Base-by-base conservation (phyloP, 2,329 filamentous ascomycete genomes). In the Blastomyces emzantsi region DNA sequence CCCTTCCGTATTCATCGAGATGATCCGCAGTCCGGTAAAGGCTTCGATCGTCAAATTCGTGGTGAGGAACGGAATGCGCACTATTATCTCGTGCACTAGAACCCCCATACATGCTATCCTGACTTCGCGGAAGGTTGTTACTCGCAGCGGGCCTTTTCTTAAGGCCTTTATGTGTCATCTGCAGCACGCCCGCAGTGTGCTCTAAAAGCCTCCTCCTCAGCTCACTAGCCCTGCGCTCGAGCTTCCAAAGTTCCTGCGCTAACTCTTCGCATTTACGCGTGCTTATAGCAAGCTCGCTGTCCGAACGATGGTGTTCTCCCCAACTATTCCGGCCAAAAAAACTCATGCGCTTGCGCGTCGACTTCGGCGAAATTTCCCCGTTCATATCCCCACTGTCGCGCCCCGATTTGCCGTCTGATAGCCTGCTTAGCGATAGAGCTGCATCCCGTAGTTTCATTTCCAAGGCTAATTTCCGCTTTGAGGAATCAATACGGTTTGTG, bases 401-500 rank as follows among this genome's bases (percentile, higher is more conserved):
- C 66, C 74, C 79, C 59, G 78, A 79, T n/a, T 82, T 81, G n/a
- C 86, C 82, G 9, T 85, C 85, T 73, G 95, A 91, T 39, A 99
- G 81, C 70, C 89, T 87, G 64, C 88, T 87, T 76, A 99, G 87
- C 51, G 92, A 96, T 67, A 88, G 85, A 13, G 94, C 91, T 0
- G 94, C 94, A 81, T 97, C 93, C 70, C 92, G 89, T 70, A 97
- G 91, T 79, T 97, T 99, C 62, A 87, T 89, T 75, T 99, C 94
- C 56, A 97, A 86, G 41, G 87, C 87, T 47, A 99, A 82, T 76
- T 93, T 96, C 65, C 90, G 85, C 68, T 88, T 86, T 25, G 90
- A 87, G 47, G 90, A 87, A 66, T 93, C 90, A 68, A 96, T 87
- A n/a, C 90, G 88, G 71, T 87, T 85, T 33, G 83, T 82, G 60